phyloP scores from a whole-genome alignment of 106 monocot species.

The Allium cepa region DNA sequence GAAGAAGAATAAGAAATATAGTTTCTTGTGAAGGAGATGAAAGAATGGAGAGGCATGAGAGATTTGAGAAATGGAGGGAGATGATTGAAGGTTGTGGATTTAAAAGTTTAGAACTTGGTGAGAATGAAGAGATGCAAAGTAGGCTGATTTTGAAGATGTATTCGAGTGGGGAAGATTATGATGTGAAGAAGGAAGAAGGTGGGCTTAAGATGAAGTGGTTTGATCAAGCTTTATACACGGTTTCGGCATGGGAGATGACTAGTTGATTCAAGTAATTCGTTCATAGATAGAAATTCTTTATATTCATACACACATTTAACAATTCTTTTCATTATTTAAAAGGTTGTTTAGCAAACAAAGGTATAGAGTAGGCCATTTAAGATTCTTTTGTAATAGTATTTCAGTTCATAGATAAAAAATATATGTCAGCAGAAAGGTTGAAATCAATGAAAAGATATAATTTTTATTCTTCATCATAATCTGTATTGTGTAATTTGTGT shows the following conservation, averaged over 20 bases:
- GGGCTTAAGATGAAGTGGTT: slow-evolving; percentile 62
- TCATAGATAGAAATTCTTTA: no score
- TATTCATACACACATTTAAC: no score
- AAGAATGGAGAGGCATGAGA: slow-evolving; percentile 63
- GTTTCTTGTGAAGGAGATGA: slow-evolving; percentile 48
- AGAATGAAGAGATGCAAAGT: slow-evolving; percentile 54
- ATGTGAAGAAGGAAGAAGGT: slow-evolving; percentile 24
- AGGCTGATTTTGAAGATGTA: slow-evolving; percentile 66
- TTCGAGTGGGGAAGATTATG: slow-evolving; percentile 25
- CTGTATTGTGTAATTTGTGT: no score
- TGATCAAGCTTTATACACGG: slow-evolving; percentile 69
- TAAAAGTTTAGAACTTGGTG: slow-evolving; percentile 19
- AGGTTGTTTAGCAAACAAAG: no score
- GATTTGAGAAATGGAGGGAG: slow-evolving; percentile 48
- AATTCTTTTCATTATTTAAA: no score
- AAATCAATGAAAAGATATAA: no score
- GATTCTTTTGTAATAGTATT: no score
- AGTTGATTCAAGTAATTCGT: no score
- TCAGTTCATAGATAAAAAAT: no score
- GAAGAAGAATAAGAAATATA: slow-evolving; percentile 67
- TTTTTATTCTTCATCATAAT: no score
- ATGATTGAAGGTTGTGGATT: slow-evolving; percentile 52
- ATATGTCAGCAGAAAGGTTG: no score
- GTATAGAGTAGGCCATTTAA: no score
- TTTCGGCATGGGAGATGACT: slow-evolving; percentile 52